Percentiles rank a stretch among this genome's conserved stretches.
Evolutionary conservation across 805 yeast genomes (phyloP).

Genomic region (Wickerhamiella alocasiicola): DNA sequence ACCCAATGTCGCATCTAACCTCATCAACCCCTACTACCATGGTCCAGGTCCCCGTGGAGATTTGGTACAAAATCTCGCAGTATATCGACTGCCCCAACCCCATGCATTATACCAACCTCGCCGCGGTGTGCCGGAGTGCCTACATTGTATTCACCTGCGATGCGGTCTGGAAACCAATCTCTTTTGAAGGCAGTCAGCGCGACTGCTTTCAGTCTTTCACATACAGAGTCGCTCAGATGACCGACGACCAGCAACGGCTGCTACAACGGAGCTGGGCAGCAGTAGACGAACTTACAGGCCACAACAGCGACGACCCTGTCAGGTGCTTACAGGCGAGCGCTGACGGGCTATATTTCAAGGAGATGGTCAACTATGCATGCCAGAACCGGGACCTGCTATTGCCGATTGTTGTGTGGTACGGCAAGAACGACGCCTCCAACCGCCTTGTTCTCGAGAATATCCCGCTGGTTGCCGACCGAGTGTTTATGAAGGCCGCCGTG

Average conservation of each 20-base stretch:
- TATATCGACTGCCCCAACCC: conserved; percentile 6
- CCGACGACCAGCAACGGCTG: neutral
- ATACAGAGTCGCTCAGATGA: neutral
- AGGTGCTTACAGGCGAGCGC: neutral
- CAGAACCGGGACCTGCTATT: neutral
- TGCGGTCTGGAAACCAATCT: neutral
- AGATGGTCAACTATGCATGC: neutral
- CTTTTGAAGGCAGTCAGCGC: neutral
- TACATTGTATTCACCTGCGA: conserved; percentile 5
- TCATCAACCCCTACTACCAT: neutral
- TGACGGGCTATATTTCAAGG: conserved; percentile 4
- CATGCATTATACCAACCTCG: neutral
- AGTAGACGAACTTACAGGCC: conserved; percentile 2
- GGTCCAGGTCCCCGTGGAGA: conserved; percentile 3
- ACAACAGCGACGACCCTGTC: neutral
- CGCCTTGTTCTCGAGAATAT: neutral
- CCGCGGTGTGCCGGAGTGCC: neutral
- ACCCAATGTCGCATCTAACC: too few species aligned
- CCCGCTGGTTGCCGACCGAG: neutral
- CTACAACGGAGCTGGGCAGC: conserved; percentile 2
- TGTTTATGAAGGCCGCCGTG: conserved; percentile 4
- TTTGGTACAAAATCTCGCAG: conserved; percentile 4
- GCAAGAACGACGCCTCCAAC: neutral
- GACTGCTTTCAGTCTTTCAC: neutral
- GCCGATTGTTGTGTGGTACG: conserved; percentile 6